Evolutionary conservation across 768 basidiomycete species (phyloP).

Genomic region (Podaxis sp.): DNA sequence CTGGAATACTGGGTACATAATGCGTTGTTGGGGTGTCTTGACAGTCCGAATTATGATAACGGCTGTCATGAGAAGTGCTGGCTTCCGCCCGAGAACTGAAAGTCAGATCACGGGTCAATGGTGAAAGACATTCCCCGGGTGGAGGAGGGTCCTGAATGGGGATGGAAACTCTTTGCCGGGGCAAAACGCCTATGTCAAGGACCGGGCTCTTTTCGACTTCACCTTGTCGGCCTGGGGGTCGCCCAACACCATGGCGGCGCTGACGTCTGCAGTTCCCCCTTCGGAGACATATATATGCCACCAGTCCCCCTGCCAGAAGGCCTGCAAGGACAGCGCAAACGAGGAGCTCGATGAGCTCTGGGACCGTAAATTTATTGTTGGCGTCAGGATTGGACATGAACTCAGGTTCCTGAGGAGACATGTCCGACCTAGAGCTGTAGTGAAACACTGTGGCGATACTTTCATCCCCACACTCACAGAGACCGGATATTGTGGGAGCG

Average conservation of each 20-base stretch:
- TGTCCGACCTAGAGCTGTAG: not conserved
- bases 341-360: conserved; percentile 5
- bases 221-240: not conserved
- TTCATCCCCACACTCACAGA: not conserved
- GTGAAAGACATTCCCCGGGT: not conserved
- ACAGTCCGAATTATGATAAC: not conserved
- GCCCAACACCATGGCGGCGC: not conserved
- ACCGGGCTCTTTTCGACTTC: not conserved
- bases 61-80: not conserved
- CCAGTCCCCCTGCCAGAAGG: not conserved
- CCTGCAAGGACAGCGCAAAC: not conserved
- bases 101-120: not conserved
- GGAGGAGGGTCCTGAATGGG: conserved; percentile 14
- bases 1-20: not conserved
- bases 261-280: not conserved
- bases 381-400: not conserved
- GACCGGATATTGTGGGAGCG: not conserved
- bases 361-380: not conserved
- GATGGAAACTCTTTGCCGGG: conserved; percentile 1
- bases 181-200: not conserved
- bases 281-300: not conserved
- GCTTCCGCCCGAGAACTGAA: not conserved
- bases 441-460: too few relatives aligned
- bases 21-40: not conserved
- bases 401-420: not conserved